Percentiles rank a stretch among this genome's conserved stretches.
phyloP scores from a whole-genome alignment of 805 yeast genomes.

The Sungouiella thailandica region DNA sequence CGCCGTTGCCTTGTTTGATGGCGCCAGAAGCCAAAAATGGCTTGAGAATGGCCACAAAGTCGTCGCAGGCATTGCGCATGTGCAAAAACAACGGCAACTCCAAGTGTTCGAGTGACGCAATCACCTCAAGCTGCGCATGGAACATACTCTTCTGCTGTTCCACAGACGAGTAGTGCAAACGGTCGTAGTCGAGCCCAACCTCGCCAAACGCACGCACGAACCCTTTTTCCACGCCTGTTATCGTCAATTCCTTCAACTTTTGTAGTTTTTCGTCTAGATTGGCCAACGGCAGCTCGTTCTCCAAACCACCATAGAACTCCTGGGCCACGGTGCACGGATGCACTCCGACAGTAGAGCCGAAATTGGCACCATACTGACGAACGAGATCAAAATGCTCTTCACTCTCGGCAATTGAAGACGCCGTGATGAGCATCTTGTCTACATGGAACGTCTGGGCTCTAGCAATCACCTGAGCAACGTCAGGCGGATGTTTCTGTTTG shows the following conservation, averaged over 20 bases:
- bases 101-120: slow-evolving; percentile 35
- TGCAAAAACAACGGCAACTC: slow-evolving; percentile 82
- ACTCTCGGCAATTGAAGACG: slow-evolving; percentile 71
- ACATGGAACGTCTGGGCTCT: slow-evolving; percentile 69
- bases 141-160: slow-evolving; percentile 67
- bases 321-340: slow-evolving; percentile 83
- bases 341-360: slow-evolving; percentile 79
- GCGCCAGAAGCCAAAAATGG: slow-evolving; percentile 54
- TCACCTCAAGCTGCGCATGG: slow-evolving; percentile 64
- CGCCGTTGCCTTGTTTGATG: slow-evolving; percentile 51
- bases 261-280: slow-evolving; percentile 40
- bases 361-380: slow-evolving; percentile 24
- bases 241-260: slow-evolving; percentile 45
- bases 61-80: slow-evolving; percentile 81
- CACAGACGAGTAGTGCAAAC: slow-evolving; percentile 69
- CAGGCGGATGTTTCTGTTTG: slow-evolving; percentile 55
- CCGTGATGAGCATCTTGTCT: slow-evolving; percentile 70
- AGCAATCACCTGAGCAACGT: slow-evolving; percentile 55
- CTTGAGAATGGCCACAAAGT: slow-evolving; percentile 58
- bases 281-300: slow-evolving; percentile 32
- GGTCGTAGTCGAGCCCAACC: slow-evolving; percentile 90
- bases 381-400: slow-evolving; percentile 56
- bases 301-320: slow-evolving; percentile 30
- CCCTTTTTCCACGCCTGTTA: slow-evolving; percentile 44
- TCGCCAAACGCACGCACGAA: slow-evolving; percentile 86